These are phyloP conservation scores for Plenodomus tracheiphilus DNA, from an alignment of 2,329 filamentous ascomycete genomes.

Conservation along the genomic window DNA sequence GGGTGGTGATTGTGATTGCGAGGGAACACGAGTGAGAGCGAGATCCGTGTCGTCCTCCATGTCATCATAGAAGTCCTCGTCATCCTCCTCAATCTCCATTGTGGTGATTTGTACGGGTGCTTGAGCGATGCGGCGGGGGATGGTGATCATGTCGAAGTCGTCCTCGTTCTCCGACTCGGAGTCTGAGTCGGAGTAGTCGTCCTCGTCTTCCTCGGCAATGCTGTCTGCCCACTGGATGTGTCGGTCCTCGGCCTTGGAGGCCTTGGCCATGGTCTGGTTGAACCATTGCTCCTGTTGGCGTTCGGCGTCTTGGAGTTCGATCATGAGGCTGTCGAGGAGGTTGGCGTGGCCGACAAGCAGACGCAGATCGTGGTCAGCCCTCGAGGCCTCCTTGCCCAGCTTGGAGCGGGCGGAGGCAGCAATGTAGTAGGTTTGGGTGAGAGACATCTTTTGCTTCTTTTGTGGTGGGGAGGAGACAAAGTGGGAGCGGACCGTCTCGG, in stretches of 20 bases:
- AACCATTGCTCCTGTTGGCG: constrained; percentile 96
- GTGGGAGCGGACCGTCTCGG: constrained; percentile 49
- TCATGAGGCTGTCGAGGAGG: constrained; percentile 93
- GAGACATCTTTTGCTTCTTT: constrained; percentile 85
- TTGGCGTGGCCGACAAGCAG: constrained; percentile 97
- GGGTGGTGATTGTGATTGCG: constrained; percentile 51
- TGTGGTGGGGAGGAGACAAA: constrained; percentile 48
- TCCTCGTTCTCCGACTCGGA: constrained; percentile 59
- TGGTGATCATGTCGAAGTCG: constrained; percentile 51
- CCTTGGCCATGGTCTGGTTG: constrained; percentile 88
- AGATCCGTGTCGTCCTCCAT: constrained; percentile 52
- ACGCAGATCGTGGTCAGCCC: constrained; percentile 90
- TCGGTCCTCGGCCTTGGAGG: constrained; percentile 62
- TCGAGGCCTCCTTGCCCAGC: constrained; percentile 89
- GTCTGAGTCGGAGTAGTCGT: constrained; percentile 57
- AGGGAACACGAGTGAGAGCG: constrained; percentile 50
- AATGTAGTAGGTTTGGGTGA: constrained; percentile 98
- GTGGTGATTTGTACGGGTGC: constrained; percentile 50
- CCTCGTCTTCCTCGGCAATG: constrained; percentile 74
- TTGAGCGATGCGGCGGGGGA: constrained; percentile 46
- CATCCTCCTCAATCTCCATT: constrained; percentile 47
- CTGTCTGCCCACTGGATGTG: constrained; percentile 88
- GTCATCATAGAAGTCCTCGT: constrained; percentile 53
- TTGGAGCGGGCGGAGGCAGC: constrained; percentile 95
- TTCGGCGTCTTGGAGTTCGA: constrained; percentile 89